These are phyloP conservation scores for Lepidium aucheri DNA, from an alignment of 345 rosid species.

Conservation along the genomic window DNA sequence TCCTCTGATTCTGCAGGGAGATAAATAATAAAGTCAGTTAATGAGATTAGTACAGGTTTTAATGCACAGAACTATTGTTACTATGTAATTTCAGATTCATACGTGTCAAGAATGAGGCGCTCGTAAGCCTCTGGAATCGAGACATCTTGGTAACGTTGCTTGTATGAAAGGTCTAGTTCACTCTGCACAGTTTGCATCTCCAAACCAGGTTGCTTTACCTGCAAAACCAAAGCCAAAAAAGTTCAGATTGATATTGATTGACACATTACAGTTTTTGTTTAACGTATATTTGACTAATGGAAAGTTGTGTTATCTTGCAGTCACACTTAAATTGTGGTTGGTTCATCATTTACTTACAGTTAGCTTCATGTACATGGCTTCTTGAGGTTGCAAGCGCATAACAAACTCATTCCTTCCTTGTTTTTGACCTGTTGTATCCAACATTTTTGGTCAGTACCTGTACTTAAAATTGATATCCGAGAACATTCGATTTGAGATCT, in stretches of 20 bases:
- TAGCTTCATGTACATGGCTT: conserved; percentile 98
- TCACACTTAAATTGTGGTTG: neutral
- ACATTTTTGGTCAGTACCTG: neutral
- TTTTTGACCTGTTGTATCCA: conserved; percentile 49
- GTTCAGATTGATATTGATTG: neutral
- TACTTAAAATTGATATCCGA: neutral
- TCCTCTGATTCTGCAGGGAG: conserved; percentile 61
- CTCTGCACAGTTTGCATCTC: conserved; percentile 94
- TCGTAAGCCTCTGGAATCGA: conserved; percentile 95
- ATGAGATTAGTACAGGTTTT: neutral
- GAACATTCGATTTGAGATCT: neutral
- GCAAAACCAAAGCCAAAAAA: conserved; percentile 20
- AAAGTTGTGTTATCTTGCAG: neutral
- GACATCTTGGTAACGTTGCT: conserved; percentile 81
- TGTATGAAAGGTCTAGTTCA: conserved; percentile 90
- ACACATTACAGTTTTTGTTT: neutral
- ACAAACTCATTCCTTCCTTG: conserved; percentile 99
- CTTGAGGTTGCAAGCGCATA: conserved; percentile 93
- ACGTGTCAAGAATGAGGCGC: conserved; percentile 98
- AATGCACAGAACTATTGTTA: neutral
- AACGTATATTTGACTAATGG: neutral
- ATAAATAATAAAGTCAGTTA: neutral
- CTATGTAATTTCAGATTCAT: neutral
- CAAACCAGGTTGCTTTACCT: conserved; percentile 98
- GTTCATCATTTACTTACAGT: conserved; percentile 42